Evolutionary conservation across 2,329 filamentous ascomycete species (phyloP), one percentile per base, ranked within the genome.

Genomic region (Scorias spongiosa): DNA sequence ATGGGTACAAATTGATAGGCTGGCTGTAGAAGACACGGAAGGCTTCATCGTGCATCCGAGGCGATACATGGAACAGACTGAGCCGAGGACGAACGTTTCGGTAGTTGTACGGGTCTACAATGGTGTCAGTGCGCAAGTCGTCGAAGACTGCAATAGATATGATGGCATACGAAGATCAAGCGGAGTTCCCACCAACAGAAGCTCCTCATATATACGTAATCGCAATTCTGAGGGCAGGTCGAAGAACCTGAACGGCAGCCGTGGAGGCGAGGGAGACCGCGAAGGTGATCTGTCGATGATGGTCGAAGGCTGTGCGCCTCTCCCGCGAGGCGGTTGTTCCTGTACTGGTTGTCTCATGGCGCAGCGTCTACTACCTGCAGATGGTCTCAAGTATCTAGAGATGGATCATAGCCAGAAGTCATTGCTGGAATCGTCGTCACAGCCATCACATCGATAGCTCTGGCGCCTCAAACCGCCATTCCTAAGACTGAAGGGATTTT

Each of bases 151-250:
- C 34, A n/a, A 8, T n/a, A 8, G 34, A 37, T n/a, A 4, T 9
- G 34, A 17, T 12, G 32, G 3, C 54, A 46, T 46, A 59, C 57
- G 51, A 14, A 87, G 70, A 54, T 87, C 81, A 41, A 84, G 61
- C 1, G 79, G 71, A 44, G 44, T 45, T 14, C 64, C 57, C 20
- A 70, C 66, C 41, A 67, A 61, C 49, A 85, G 80, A 49, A 78
- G 70, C 51, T 77, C 67, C 34, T 68, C 70, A 57, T 86, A 87
- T 10, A 88, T 73, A 52, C 76, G 75, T 46, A 81, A 66, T 7
- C 83, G 78, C 28, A 88, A 61, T 56, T 88, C 83, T 0, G 75
- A 70, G 0, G 83, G 82, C 1, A 88, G 65, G 28, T 73, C 66
- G 46, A 86, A 69, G 58, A 87, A 82, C 7, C 66, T 72, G 44